These are phyloP conservation scores for Crithidia thermophila DNA, from an alignment of 208 protist genomes.

Conservation along the genomic window DNA sequence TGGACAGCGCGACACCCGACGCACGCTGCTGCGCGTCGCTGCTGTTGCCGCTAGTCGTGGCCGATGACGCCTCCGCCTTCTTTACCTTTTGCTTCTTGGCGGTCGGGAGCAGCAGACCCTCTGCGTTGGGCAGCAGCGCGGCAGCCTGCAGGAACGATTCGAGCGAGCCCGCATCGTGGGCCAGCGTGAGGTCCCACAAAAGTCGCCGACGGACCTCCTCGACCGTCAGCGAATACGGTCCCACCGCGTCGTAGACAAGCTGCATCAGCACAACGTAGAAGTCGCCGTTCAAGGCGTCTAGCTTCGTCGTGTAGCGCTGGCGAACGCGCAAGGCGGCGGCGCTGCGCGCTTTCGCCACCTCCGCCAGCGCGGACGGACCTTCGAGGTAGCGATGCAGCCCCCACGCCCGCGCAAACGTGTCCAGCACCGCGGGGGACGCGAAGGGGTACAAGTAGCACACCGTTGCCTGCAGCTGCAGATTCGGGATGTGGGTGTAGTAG, in stretches of 20 bases:
- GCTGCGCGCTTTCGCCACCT: conserved; percentile 31
- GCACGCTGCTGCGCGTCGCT: neutral
- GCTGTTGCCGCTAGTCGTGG: neutral
- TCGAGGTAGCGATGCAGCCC: conserved; percentile 49
- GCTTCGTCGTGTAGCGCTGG: conserved; percentile 61
- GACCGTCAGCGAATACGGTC: conserved; percentile 61
- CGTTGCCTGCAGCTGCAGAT: conserved; percentile 85
- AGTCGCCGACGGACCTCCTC: conserved; percentile 64
- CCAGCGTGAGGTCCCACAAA: conserved; percentile 70
- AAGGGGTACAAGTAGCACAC: conserved; percentile 58
- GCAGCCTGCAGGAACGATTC: conserved; percentile 59
- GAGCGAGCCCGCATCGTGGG: conserved; percentile 59
- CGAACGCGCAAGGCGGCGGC: conserved; percentile 58
- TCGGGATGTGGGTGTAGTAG: conserved; percentile 66
- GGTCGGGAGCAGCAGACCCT: conserved; percentile 23
- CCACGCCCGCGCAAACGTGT: conserved; percentile 69
- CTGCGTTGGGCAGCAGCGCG: conserved; percentile 44
- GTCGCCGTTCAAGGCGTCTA: conserved; percentile 36
- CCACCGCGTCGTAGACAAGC: conserved; percentile 81
- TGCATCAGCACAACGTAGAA: conserved; percentile 78
- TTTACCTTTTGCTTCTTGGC: conserved; percentile 20
- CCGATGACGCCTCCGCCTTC: neutral
- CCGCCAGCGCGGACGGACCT: conserved; percentile 39
- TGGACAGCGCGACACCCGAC: conserved; percentile 20
- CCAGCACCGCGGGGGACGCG: conserved; percentile 45